phyloP scores from a whole-genome alignment of 345 rosid genomes.

The Salix brachista region DNA sequence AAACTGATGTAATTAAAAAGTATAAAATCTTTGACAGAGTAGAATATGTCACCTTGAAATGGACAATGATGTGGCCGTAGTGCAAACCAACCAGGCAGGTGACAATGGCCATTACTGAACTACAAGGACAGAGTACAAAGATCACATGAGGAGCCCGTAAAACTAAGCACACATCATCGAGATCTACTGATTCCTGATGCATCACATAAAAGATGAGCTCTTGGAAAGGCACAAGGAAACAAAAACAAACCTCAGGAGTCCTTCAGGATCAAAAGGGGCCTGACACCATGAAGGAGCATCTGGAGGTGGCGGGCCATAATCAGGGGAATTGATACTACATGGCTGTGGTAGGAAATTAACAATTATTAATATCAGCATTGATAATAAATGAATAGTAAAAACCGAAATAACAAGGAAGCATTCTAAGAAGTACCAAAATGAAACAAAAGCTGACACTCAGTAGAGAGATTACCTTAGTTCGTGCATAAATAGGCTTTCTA shows the following conservation, averaged over 20 bases:
- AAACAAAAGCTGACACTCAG: background rate
- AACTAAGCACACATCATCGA: background rate
- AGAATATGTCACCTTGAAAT: conserved; percentile 59
- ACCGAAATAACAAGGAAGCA: background rate
- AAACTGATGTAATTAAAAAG: background rate
- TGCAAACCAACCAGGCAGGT: conserved; percentile 83
- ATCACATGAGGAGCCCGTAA: conserved; percentile 1
- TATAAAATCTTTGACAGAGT: background rate
- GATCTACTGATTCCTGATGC: background rate
- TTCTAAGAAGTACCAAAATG: conserved; percentile 1
- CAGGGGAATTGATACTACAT: conserved; percentile 78
- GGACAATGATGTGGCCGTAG: conserved; percentile 72
- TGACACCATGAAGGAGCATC: conserved; percentile 92
- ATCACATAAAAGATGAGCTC: background rate
- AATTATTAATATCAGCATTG: background rate
- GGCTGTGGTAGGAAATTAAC: conserved; percentile 32
- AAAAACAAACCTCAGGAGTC: conserved; percentile 60
- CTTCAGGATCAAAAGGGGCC: conserved; percentile 96
- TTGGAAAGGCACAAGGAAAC: conserved; percentile 4
- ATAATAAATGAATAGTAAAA: background rate
- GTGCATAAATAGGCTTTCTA: conserved; percentile 55
- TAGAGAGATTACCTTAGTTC: conserved; percentile 47
- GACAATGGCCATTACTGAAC: conserved; percentile 76
- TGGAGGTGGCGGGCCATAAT: conserved; percentile 61
- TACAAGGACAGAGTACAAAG: conserved; percentile 32